Evolutionary conservation across 2,329 filamentous ascomycete genomes (phyloP), one percentile per base, ranked within the genome.

Genomic region (Hypoxylon sp.): DNA sequence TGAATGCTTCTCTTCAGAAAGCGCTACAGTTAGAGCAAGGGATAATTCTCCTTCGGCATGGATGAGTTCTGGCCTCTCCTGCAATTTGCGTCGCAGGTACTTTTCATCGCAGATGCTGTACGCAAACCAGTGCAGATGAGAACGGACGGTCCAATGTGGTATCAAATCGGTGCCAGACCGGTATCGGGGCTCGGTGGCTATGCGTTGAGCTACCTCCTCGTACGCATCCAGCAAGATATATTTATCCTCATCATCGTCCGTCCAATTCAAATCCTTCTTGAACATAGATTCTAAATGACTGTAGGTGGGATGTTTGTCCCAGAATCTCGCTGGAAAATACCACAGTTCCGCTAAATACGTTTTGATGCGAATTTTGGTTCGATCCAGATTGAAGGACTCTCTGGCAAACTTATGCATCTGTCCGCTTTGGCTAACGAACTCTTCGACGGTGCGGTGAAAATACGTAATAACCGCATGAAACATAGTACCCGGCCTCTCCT

Each of bases 351-450:
- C 40, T 2, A 43, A 15, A 8, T 2, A 3, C 4, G 25, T 32
- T 30, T 43, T 35, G 13, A 19, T 26, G 9, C 11, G 11, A 7
- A 43, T 7, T 12, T 8, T 34, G 4, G 3, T 7, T 2, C 4
- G 3, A 19, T 34, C 20, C 29, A 17, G 26, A 7, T 25, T 12
- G 3, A 5, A 11, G 8, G 9, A 15, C 4, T 8, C 16, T 11
- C 7, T 11, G 11, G 11, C 13, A 31, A 32, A 23, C 1, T 6
- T 11, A 12, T 11, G 8, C 20, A 43, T 43, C 3, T 43, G 19
- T 27, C 34, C 29, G 30, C 9, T 44, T 11, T 17, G 41, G 8
- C 15, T 34, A 9, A 44, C 20, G 35, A 44, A 44, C 7, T 44
- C 41, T 20, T 7, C 2, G 20, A 44, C 15, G 7, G 30, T 44